phyloP scores from a whole-genome alignment of 345 rosid species.

The Durio zibethinus region DNA sequence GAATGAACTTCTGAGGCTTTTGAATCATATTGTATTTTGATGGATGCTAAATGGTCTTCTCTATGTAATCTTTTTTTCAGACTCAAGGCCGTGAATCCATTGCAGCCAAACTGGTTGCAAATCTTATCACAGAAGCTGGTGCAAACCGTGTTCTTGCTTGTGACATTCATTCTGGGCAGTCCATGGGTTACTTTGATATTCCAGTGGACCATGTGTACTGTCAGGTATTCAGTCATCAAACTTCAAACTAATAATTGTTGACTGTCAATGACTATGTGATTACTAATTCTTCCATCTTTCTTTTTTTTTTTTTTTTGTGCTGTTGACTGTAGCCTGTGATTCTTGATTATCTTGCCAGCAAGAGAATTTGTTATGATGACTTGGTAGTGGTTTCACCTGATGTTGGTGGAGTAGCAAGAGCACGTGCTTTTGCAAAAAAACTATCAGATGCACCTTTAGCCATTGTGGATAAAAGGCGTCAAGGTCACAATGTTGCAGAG shows the following conservation, averaged over 20 bases:
- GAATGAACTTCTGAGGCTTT: slow-evolving; percentile 8
- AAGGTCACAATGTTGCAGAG: slow-evolving; percentile 98
- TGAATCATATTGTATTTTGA: not conserved
- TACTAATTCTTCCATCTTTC: not conserved
- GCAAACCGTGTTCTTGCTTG: slow-evolving; percentile 94
- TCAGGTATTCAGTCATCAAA: slow-evolving; percentile 48
- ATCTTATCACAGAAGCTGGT: slow-evolving; percentile 94
- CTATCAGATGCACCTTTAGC: slow-evolving; percentile 95
- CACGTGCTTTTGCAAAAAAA: slow-evolving; percentile 93
- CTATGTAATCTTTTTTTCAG: slow-evolving; percentile 36
- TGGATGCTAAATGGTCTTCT: not conserved
- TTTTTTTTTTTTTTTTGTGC: not conserved
- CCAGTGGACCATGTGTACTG: slow-evolving; percentile 93
- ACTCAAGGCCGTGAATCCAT: slow-evolving; percentile 98
- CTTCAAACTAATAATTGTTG: not conserved
- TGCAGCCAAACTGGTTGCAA: slow-evolving; percentile 96
- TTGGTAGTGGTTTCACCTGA: slow-evolving; percentile 98
- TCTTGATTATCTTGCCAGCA: slow-evolving; percentile 98
- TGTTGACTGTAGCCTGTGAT: slow-evolving; percentile 66
- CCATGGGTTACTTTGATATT: slow-evolving; percentile 98
- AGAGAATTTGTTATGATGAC: slow-evolving; percentile 70
- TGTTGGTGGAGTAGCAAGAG: slow-evolving; percentile 99
- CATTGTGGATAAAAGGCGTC: slow-evolving; percentile 96
- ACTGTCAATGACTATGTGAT: not conserved
- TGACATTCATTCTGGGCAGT: slow-evolving; percentile 98